Conservation (phyloP, 2,329 filamentous ascomycete species). For the Pseudogymnoascus destructans region DNA sequence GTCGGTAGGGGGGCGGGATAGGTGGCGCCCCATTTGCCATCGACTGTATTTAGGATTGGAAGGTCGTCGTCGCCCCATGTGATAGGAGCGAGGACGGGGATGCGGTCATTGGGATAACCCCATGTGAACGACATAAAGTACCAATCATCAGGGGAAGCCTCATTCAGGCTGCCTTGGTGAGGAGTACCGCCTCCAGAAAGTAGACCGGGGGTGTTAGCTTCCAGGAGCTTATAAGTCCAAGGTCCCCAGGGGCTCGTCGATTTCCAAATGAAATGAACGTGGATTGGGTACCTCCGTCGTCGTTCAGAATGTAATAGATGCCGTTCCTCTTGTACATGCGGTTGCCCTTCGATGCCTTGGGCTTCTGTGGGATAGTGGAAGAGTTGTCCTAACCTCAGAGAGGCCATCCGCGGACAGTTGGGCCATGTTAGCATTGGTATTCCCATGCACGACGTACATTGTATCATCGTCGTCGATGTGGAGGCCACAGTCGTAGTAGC, state of each 20-base stretch:
- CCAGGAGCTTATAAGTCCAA: conserved; percentile 21
- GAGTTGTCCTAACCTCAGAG: conserved; percentile 33
- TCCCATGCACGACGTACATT: conserved; percentile 43
- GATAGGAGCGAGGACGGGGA: conserved; percentile 44
- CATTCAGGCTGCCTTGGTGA: conserved; percentile 44
- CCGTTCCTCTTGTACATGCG: conserved; percentile 44
- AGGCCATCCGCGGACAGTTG: conserved; percentile 37
- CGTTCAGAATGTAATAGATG: conserved; percentile 40
- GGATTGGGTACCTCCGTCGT: conserved; percentile 31
- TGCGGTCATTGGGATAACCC: conserved; percentile 41
- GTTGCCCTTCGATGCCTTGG: conserved; percentile 34
- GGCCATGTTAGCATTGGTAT: conserved; percentile 35
- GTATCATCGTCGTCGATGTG: conserved; percentile 43
- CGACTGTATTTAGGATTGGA: conserved; percentile 32
- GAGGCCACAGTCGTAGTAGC: conserved; percentile 45
- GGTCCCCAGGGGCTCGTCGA: conserved; percentile 39
- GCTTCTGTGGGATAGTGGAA: conserved; percentile 29
- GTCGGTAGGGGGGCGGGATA: conserved; percentile 30
- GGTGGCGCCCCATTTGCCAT: conserved; percentile 35
- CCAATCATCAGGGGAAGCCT: conserved; percentile 40
- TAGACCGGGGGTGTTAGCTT: conserved; percentile 24
- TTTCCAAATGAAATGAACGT: conserved; percentile 39
- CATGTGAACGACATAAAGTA: conserved; percentile 46
- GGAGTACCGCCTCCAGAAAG: conserved; percentile 34
- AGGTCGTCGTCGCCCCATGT: conserved; percentile 40